Base-by-base conservation (phyloP, 345 rosid species). In the Eucalyptus polyanthemos region DNA sequence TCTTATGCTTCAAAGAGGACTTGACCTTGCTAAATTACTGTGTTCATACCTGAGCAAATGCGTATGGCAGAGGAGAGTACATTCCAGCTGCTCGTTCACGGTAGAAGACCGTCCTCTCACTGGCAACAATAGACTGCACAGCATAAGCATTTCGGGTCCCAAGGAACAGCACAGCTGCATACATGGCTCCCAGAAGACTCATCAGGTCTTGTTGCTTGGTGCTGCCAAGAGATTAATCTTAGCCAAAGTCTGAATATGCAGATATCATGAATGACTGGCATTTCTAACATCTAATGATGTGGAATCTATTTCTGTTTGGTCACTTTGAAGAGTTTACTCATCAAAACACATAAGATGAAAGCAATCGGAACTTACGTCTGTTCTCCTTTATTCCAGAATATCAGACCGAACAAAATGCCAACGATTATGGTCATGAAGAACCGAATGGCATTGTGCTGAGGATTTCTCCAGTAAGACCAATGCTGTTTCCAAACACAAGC, bases 401-500 rank as follows among this genome's bases (percentile, higher is more conserved):
- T 72, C 44, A 37, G 21, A 17, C 81, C 27, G 40, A 72, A 72
- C 81, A 72, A 72, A 37, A 72, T 6, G 13, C 81, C 81, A 6
- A 72, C 40, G 45, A 37, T 42, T 17, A 37, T 72, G 8, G 81
- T 72, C 81, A 72, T 72, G 81, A 72, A 72, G 81, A 72, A 94
- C 86, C 98, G 89, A 27, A 94, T 92, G 42, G 42, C 3, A 1
- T 40, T 40, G 42, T 40, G 95, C 54, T 92, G 94, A 87, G 97
- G 92, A 91, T 96, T 89, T 87, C 98, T 93, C 97, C 97, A 96
- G 72, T 95, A 93, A 49, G 98, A 96, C 93, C 91, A 91, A n/a
- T 91, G 92, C 62, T 92, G 95, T 90, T 96, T 96, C 98, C 98
- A 96, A 89, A 96, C 94, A 76, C 96, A 94, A 89, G 98, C 97